Percentiles rank a stretch among this genome's conserved stretches.
Conservation (phyloP, 1,284 basidiomycete species). For the Mycena sp. region DNA sequence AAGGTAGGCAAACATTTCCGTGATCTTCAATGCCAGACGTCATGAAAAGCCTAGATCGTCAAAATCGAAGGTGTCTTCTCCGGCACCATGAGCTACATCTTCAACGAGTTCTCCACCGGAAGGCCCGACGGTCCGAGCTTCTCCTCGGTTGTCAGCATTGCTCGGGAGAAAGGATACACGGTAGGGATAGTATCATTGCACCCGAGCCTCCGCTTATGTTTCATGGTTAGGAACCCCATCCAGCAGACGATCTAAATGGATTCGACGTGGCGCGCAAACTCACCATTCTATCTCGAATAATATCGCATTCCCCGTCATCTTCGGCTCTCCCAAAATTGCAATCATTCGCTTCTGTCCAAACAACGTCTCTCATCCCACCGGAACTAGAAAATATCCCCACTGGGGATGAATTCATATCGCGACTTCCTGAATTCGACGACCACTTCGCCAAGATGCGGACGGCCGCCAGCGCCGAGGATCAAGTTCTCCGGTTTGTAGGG, state of each 20-base stretch:
- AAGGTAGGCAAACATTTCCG: slow-evolving; percentile 59
- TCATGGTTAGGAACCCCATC: slow-evolving; percentile 88
- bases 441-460: slow-evolving; percentile 82
- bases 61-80: slow-evolving; percentile 92
- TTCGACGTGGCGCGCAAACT: slow-evolving; percentile 98
- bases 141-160: slow-evolving; percentile 89
- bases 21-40: slow-evolving; percentile 39
- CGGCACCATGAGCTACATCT: slow-evolving; percentile 98
- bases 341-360: slow-evolving; percentile 82
- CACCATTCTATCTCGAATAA: slow-evolving; percentile 90
- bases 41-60: slow-evolving; percentile 60
- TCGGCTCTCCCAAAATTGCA: slow-evolving; percentile 54
- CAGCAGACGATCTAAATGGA: slow-evolving; percentile 95
- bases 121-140: slow-evolving; percentile 72
- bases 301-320: slow-evolving; percentile 55
- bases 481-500: slow-evolving; percentile 94
- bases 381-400: slow-evolving; percentile 73
- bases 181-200: slow-evolving; percentile 51
- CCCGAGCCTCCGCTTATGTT: slow-evolving; percentile 31
- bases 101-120: slow-evolving; percentile 92
- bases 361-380: slow-evolving; percentile 86
- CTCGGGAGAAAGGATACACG: slow-evolving; percentile 95
- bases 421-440: slow-evolving; percentile 86
- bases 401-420: slow-evolving; percentile 85
- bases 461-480: slow-evolving; percentile 80